phyloP scores from a whole-genome alignment of 306 rosid genomes.

The Acmispon strigosus region DNA sequence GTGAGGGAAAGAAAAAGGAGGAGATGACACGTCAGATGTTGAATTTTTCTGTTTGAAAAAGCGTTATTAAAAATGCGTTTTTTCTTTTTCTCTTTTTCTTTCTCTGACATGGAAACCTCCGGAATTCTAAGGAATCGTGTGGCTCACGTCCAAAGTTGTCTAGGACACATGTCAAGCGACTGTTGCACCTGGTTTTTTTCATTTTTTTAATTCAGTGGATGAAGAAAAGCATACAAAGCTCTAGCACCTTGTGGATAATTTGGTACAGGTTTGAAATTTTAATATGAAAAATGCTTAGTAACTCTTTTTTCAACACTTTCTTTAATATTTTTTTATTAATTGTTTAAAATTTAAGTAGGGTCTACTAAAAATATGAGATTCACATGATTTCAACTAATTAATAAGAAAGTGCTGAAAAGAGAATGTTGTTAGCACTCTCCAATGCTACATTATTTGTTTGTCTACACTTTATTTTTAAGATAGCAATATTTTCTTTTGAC shows the following conservation, averaged over 20 bases:
- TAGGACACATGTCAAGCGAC: constrained; percentile 18
- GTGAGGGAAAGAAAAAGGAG: background rate
- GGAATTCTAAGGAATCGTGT: constrained; percentile 51
- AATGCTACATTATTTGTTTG: too few relatives aligned
- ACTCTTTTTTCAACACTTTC: too few relatives aligned
- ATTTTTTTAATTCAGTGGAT: constrained; percentile 11
- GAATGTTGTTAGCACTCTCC: too few relatives aligned
- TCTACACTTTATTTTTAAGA: too few relatives aligned
- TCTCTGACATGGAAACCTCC: constrained; percentile 24
- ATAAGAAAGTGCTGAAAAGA: too few relatives aligned
- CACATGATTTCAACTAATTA: too few relatives aligned
- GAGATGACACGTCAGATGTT: constrained; percentile 39
- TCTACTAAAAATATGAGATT: too few relatives aligned
- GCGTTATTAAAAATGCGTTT: background rate
- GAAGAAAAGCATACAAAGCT: background rate
- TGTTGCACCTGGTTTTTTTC: constrained; percentile 2
- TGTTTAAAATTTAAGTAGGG: too few relatives aligned
- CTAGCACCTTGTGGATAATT: constrained; percentile 22
- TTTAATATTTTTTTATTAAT: too few relatives aligned
- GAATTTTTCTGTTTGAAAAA: background rate
- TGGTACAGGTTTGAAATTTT: too few relatives aligned
- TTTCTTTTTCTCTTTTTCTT: background rate
- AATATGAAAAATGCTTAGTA: too few relatives aligned
- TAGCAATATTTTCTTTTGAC: too few relatives aligned
- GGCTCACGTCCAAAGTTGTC: constrained; percentile 35